Conservation (phyloP, 768 basidiomycete genomes). For the Hericium rajendrae region DNA sequence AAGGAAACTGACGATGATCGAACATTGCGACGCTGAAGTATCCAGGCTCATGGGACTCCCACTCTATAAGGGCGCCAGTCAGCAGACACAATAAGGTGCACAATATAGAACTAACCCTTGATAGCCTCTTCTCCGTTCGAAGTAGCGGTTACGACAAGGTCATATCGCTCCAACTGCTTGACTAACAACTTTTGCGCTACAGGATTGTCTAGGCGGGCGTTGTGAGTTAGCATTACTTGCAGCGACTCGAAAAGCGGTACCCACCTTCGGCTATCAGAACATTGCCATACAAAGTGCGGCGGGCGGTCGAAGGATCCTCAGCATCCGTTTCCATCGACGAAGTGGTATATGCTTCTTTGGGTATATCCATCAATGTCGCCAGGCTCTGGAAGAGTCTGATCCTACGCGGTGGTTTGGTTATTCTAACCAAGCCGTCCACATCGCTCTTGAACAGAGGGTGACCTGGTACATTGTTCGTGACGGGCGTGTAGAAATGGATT, state of each 20-base stretch:
- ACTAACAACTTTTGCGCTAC: conserved; percentile 59
- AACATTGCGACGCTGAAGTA: conserved; percentile 64
- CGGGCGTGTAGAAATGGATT: conserved; percentile 66
- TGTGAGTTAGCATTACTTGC: neutral
- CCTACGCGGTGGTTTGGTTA: conserved; percentile 64
- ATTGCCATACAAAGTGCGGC: conserved; percentile 52
- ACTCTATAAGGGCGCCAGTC: conserved; percentile 31
- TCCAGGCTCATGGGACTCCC: conserved; percentile 59
- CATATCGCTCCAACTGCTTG: conserved; percentile 54
- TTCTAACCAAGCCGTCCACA: conserved; percentile 48
- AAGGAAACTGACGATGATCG: conserved; percentile 54
- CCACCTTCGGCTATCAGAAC: conserved; percentile 66
- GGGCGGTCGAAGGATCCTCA: conserved; percentile 37
- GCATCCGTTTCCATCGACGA: conserved; percentile 32
- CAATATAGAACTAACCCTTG: conserved; percentile 27
- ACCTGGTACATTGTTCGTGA: conserved; percentile 41
- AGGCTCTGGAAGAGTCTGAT: conserved; percentile 50
- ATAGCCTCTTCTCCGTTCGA: conserved; percentile 63
- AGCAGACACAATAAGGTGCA: neutral
- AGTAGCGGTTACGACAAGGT: conserved; percentile 52
- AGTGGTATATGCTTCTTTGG: conserved; percentile 31
- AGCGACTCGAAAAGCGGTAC: neutral
- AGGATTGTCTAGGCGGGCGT: conserved; percentile 44
- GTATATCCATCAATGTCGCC: conserved; percentile 47
- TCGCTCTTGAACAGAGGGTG: conserved; percentile 41